These are phyloP conservation scores for Suillus decipiens DNA, from an alignment of 768 basidiomycete species.

Conservation along the genomic window DNA sequence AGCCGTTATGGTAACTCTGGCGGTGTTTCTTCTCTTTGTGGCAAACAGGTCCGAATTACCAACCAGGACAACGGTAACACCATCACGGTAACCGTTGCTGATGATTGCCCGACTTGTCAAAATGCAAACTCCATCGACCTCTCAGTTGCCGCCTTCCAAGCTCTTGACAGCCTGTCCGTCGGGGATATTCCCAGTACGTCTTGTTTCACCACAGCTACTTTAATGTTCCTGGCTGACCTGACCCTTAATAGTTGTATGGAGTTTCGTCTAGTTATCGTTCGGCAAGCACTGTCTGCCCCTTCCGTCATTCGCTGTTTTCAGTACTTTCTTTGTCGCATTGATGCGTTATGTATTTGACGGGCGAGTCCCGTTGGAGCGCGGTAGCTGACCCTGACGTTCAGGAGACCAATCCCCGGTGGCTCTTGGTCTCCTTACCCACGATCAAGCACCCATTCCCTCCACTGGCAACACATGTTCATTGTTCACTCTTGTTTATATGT, in stretches of 20 bases:
- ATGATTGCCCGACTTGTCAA: constrained; percentile 80
- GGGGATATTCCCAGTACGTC: constrained; percentile 64
- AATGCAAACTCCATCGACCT: constrained; percentile 72
- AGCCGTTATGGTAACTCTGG: constrained; percentile 51
- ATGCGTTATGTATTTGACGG: constrained; percentile 14
- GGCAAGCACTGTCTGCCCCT: constrained; percentile 22
- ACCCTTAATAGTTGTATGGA: constrained; percentile 4
- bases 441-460: constrained; percentile 21
- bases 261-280: constrained; percentile 11
- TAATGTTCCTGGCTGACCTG: constrained; percentile 3
- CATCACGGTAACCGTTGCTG: constrained; percentile 69
- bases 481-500: constrained; percentile 7
- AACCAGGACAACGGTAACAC: constrained; percentile 53
- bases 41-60: constrained; percentile 60
- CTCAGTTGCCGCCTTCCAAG: constrained; percentile 65
- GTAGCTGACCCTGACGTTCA: constrained; percentile 20
- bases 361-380: constrained; percentile 21
- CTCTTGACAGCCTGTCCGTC: constrained; percentile 46
- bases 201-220: neutral
- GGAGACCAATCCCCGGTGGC: constrained; percentile 48
- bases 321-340: constrained; percentile 17
- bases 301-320: constrained; percentile 11
- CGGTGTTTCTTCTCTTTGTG: constrained; percentile 59
- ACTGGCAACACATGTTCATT: constrained; percentile 17
- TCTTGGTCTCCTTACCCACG: constrained; percentile 29